Percentiles rank a stretch among this genome's conserved stretches.
Conservation (phyloP, 345 rosid genomes). For the Chamaenerion angustifolium region DNA sequence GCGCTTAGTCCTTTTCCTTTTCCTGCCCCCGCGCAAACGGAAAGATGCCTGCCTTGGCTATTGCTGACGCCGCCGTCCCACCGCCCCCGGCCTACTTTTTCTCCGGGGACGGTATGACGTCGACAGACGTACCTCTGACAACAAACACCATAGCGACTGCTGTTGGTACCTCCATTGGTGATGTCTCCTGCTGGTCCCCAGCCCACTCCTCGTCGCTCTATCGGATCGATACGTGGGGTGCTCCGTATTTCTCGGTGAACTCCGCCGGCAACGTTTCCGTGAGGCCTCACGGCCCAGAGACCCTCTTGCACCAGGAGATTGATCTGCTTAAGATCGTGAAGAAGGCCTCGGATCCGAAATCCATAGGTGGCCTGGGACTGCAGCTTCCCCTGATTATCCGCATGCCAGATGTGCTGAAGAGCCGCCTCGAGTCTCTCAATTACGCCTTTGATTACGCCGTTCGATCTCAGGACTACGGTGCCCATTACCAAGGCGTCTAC, state of each 20-base stretch:
- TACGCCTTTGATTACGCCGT: slow-evolving; percentile 64
- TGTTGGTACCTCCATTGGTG: slow-evolving; percentile 9
- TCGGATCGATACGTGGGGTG: slow-evolving; percentile 75
- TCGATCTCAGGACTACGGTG: slow-evolving; percentile 37
- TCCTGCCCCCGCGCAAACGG: slow-evolving; percentile 16
- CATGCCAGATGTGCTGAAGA: slow-evolving; percentile 71
- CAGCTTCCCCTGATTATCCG: slow-evolving; percentile 70
- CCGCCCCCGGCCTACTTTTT: no score
- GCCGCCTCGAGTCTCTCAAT: slow-evolving; percentile 68
- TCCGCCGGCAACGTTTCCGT: slow-evolving; percentile 58
- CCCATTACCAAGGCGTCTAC: slow-evolving; percentile 81
- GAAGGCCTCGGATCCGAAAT: slow-evolving; percentile 68
- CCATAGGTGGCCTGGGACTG: slow-evolving; percentile 63
- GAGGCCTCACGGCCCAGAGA: slow-evolving; percentile 48
- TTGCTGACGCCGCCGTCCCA: slow-evolving; percentile 49
- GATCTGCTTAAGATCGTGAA: slow-evolving; percentile 67
- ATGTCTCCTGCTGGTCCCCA: slow-evolving; percentile 45
- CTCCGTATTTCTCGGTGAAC: slow-evolving; percentile 70
- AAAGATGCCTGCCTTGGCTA: slow-evolving; percentile 85
- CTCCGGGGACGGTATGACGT: no score
- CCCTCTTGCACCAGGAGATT: slow-evolving; percentile 67
- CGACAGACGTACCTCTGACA: slow-evolving; percentile 40
- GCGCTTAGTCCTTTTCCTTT: slow-evolving; percentile 10
- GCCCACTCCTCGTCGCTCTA: slow-evolving; percentile 56
- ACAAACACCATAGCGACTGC: slow-evolving; percentile 19